Evolutionary conservation across 2,329 filamentous ascomycete species (phyloP), one percentile per base, ranked within the genome.

Genomic region (Diaporthe sp.): DNA sequence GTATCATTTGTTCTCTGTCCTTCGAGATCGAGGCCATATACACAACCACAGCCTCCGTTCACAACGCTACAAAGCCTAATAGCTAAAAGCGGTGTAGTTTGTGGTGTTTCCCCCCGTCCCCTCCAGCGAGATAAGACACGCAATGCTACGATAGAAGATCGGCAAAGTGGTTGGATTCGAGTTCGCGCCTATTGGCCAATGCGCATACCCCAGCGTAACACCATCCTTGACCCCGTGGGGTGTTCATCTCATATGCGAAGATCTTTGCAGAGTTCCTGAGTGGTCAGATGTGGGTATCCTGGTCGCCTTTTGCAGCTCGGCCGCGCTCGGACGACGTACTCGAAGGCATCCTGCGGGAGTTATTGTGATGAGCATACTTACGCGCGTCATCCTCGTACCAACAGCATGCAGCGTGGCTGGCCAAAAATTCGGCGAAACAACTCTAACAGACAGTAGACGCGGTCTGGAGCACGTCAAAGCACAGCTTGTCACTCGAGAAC

Each of bases 161-260:
- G 9, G 27, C 17, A 15, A 47, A 25, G 22, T 25, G 15, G 10
- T 30, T 27, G 30, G 42, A 65, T 50, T 65, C 42, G n/a, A 32
- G 12, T n/a, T 17, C 19, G 19, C 25, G 25, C 25, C 27, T 15
- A 47, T 65, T 65, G 39, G 39, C 59, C 22, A 10, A 25, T 39
- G 13, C 17, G 13, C 22, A 47, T 22, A 47, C 12, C 25, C 25
- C 8, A 55, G 6, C 5, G 51, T 15, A 32, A 19, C 42, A 65
- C 25, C 25, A 65, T n/a, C 10, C 27, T 22, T 50, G 61, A 50
- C 61, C 42, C 61, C 42, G 61, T 35, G 42, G 61, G 42, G 61
- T 50, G 61, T 65, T 65, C 42, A 35, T 65, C 61, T 65, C 61
- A 65, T 15, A 5, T 47, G 19, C 10, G 61, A 65, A 35, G 61